Base-by-base conservation (phyloP, 345 rosid species). In the Capsella bursapastoris region DNA sequence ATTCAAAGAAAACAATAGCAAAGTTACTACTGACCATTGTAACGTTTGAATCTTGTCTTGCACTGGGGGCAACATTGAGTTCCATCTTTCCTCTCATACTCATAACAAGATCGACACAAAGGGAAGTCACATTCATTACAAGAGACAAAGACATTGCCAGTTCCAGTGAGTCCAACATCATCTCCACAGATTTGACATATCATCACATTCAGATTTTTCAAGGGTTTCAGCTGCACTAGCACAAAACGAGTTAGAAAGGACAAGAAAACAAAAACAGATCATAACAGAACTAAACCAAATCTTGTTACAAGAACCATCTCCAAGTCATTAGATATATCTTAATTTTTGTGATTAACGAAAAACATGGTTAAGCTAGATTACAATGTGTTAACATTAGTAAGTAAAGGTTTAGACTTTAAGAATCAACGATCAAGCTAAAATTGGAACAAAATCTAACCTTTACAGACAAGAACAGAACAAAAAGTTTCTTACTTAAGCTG, bases 61-160 rank as follows among this genome's bases (percentile, higher is more conserved):
- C 99, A 95, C 76, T 90, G 97, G 2, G 97, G 99, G 63, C 99
- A 95, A 78, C 90, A 82, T 76, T 90, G 97, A 62, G 93, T 89
- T 45, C 99, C 99, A 71, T 95, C 97, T 84, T 86, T 95, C 57
- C 89, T 87, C 78, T 94, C 98, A 53, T 94, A 94, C 83, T 94
- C 98, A 25, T 94, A 91, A 72, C 98, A 94, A 78, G 97, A 90
- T 11, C 88, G 89, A 73, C 98, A 94, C 70, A 94, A 96, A n/a
- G 97, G 97, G 76, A 91, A 94, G 66, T 83, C 97, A 85, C 98
- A 94, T 82, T 94, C 97, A 71, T 88, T 86, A 79, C 98, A 94
- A 74, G 97, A 93, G 27, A 91, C 93, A 74, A 94, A 94, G 38
- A 83, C 70, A 83, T 87, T 94, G 15, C 96, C 89, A 22, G 56